Base-by-base conservation (phyloP, 2,329 filamentous ascomycete genomes). In the Fusarium napiforme region DNA sequence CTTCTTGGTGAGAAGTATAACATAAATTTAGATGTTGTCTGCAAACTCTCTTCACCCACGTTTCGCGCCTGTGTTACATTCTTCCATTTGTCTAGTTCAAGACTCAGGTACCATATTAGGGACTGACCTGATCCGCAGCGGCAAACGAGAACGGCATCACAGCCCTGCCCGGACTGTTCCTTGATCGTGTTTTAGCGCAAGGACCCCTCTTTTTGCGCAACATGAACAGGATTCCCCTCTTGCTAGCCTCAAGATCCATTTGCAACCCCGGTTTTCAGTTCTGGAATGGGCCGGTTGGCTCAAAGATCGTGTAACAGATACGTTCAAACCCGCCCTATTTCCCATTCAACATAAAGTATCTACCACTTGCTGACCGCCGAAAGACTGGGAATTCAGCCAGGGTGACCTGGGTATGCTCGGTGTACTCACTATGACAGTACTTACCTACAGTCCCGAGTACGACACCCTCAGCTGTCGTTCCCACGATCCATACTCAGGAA, bases 151-250 rank as follows among this genome's bases (percentile, higher is more conserved):
- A 26, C 32, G 28, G 32, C 28, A 45, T 57, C 39, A 36, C 30
- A 46, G 23, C 40, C 55, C 32, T 58, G 56, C 16, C 30, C 32
- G 11, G 18, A 16, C 40, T 58, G 53, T 57, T 61, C 49, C 46
- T 67, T 63, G 46, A 36, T 30, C 43, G 18, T 60, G 69, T 72
- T 72, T 69, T 72, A 73, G 69, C 64, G 69, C 21, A 14, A 28
- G 56, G 52, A 42, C 56, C 60, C 65, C 47, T 64, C 53, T 32
- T 62, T 57, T 58, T 58, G 55, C 32, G 15, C 30, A 36, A 45
- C 37, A 59, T 55, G 52, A 36, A 45, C 55, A 69, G 68, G 59
- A 56, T 69, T 69, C 55, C 64, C 69, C 50, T 72, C 68, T 39
- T 32, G 46, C 61, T 15, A 60, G 49, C 49, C 58, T 36, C 43